Conservation (phyloP, 768 basidiomycete genomes). For the Amanita fuliginea region DNA sequence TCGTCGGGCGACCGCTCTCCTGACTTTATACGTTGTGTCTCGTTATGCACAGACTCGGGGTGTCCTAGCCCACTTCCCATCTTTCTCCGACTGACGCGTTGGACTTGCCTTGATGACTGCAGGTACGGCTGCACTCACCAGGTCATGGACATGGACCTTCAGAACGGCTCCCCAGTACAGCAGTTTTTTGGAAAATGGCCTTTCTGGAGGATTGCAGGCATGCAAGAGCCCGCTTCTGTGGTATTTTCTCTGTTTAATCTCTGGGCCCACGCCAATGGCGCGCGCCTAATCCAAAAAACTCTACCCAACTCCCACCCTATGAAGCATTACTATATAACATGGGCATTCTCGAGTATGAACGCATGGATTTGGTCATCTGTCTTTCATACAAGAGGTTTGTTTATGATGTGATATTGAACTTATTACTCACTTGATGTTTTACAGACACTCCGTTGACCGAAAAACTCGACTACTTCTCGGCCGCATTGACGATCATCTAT, state of each 20-base stretch:
- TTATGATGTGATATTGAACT: not conserved
- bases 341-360: slow-evolving; percentile 67
- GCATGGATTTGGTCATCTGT: slow-evolving; percentile 89
- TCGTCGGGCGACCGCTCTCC: slow-evolving; percentile 55
- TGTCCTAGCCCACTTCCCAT: slow-evolving; percentile 31
- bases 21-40: slow-evolving; percentile 42
- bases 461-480: slow-evolving; percentile 91
- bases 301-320: slow-evolving; percentile 56
- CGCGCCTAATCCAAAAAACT: slow-evolving; percentile 29
- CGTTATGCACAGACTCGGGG: slow-evolving; percentile 25
- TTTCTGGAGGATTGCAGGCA: slow-evolving; percentile 78
- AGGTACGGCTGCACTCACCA: slow-evolving; percentile 82
- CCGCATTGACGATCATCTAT: slow-evolving; percentile 73
- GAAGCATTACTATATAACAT: slow-evolving; percentile 52
- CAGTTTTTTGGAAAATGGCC: slow-evolving; percentile 98
- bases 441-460: slow-evolving; percentile 77
- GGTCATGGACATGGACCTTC: slow-evolving; percentile 49
- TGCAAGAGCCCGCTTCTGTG: slow-evolving; percentile 93
- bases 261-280: slow-evolving; percentile 59
- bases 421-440: slow-evolving; percentile 2
- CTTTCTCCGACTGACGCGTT: slow-evolving; percentile 59
- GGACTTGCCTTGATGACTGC: slow-evolving; percentile 86
- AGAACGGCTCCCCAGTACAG: slow-evolving; percentile 32
- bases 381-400: slow-evolving; percentile 78
- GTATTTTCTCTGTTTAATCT: slow-evolving; percentile 84